These are phyloP conservation scores for Logfia minima DNA, from an alignment of 129 eudicot species.

Conservation along the genomic window DNA sequence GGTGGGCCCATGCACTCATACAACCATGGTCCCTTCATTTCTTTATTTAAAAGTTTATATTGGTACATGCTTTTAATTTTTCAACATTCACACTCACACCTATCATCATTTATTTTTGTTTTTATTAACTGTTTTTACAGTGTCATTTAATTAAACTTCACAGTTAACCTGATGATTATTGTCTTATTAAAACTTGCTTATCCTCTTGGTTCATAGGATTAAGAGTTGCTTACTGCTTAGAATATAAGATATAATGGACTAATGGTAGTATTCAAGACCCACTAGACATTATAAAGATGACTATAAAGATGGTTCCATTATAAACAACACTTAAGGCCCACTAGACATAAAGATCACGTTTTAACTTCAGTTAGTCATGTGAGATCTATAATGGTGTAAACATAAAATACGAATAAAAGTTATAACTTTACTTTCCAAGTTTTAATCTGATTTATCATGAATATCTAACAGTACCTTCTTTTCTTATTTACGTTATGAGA, in stretches of 20 bases:
- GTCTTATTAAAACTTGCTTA: neutral
- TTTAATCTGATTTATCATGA: too few relatives aligned
- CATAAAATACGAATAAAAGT: neutral
- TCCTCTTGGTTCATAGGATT: neutral
- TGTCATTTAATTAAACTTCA: neutral
- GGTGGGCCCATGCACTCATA: slow-evolving; percentile 46
- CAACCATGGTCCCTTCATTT: slow-evolving; percentile 27
- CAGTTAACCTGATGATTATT: neutral
- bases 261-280: neutral
- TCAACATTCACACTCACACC: slow-evolving; percentile 21
- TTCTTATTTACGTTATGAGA: too few relatives aligned
- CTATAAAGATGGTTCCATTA: neutral
- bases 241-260: neutral
- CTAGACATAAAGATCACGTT: neutral
- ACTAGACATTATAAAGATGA: slow-evolving; percentile 5
- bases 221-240: neutral
- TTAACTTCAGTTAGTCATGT: slow-evolving; percentile 1
- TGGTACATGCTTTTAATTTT: slow-evolving; percentile 38
- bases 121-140: neutral
- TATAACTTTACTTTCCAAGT: too few relatives aligned
- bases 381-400: neutral
- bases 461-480: too few relatives aligned
- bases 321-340: slow-evolving; percentile 19
- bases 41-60: slow-evolving; percentile 10
- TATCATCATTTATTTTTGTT: neutral